Base-by-base conservation (phyloP, 345 rosid genomes). In the Hypericum androsaemum region DNA sequence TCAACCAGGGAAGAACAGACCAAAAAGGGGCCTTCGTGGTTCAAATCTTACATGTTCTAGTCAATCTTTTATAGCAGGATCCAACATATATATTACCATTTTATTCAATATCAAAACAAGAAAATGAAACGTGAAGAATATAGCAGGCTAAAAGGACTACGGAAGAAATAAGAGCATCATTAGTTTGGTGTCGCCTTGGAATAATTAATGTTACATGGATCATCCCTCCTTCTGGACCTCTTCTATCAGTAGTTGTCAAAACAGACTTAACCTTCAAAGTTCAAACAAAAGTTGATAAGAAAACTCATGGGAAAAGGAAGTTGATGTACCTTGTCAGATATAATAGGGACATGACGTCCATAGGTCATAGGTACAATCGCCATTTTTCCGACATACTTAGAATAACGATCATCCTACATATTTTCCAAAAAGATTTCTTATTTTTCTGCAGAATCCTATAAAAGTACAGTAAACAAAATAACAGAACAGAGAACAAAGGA, bases 351-450 rank as follows among this genome's bases (percentile, higher is more conserved):
- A 71, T 82, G 92, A 13, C 96, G 98, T 37, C 98, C 98, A 67
- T 82, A 90, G 54, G 98, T 90, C 98, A 90, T 79, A 54, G 98
- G 98, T 57, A 90, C 98, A 68, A 90, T 87, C 40, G 88, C 98
- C 82, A 77, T 77, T 75, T 59, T 62, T 43, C 98, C 98, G 57
- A 90, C 74, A 55, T 80, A 90, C 74, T 84, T 81, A 7, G 88
- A 61, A 58, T 87, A 90, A 32, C 95, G 88, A 10, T 84, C 89
- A 66, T 90, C 98, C 98, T 90, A 83, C 65, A 63, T 14, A 60
- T 15, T 36, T 50, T 46, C 7, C 56, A 63, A 52, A 47, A 47
- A 16, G 22, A 9, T 6, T 14, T 17, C 50, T 13, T 14, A 9
- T n/a, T 16, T 10, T 8, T 46, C 50, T 32, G 22, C 50, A 5